Conservation (phyloP, 2,329 filamentous ascomycete species). For the Fusarium buharicum region DNA sequence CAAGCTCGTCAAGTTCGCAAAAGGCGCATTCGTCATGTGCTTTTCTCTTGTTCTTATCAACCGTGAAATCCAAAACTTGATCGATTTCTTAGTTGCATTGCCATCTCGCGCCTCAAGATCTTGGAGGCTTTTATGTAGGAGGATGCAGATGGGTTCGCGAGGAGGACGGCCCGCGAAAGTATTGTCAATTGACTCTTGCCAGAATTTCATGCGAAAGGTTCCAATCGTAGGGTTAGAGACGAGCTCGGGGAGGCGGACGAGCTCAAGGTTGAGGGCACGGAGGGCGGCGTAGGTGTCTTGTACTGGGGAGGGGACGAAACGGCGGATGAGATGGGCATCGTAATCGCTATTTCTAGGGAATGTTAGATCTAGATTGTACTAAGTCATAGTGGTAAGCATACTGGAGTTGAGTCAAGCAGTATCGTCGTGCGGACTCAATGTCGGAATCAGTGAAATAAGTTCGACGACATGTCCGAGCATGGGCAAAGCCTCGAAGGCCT, state of each 20-base stretch:
- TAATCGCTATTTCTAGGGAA: conserved; percentile 80
- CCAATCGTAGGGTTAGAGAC: conserved; percentile 90
- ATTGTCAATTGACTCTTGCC: conserved; percentile 84
- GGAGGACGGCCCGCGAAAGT: conserved; percentile 82
- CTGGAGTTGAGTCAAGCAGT: conserved; percentile 65
- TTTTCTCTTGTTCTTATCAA: conserved; percentile 85
- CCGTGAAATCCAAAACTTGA: conserved; percentile 79
- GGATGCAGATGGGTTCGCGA: conserved; percentile 88
- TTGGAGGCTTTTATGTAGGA: conserved; percentile 78
- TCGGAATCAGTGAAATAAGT: conserved; percentile 62
- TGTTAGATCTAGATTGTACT: conserved; percentile 19
- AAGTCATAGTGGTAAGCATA: conserved; percentile 41
- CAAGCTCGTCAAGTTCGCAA: conserved; percentile 74
- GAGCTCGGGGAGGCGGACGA: conserved; percentile 88
- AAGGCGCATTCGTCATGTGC: conserved; percentile 85
- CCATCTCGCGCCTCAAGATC: conserved; percentile 63
- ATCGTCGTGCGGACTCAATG: conserved; percentile 62
- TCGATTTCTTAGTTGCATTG: conserved; percentile 57
- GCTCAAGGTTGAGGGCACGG: conserved; percentile 90
- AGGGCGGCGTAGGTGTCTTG: conserved; percentile 90
- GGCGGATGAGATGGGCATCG: conserved; percentile 85
- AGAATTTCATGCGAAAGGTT: conserved; percentile 92
- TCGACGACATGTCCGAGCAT: conserved; percentile 48
- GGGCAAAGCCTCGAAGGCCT: conserved; percentile 53
- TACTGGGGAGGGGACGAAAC: conserved; percentile 80